Conservation (phyloP, 768 basidiomycete genomes). For the Tylopilus felleus region DNA sequence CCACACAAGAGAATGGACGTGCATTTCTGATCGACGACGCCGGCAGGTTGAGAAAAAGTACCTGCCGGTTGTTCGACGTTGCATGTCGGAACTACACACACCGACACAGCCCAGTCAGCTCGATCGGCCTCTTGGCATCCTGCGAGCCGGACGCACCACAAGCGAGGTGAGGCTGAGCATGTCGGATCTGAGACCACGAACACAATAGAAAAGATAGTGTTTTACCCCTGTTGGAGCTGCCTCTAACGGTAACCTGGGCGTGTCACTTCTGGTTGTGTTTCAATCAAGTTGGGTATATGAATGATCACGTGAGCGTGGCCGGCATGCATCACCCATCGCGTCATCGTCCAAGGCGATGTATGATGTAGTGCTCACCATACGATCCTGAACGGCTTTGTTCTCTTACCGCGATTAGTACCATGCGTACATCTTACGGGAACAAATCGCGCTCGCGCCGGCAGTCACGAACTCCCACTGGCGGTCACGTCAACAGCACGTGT, state of each 20-base stretch:
- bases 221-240: neutral
- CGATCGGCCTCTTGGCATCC: neutral
- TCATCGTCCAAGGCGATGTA: neutral
- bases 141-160: neutral
- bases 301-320: neutral
- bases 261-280: neutral
- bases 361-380: neutral
- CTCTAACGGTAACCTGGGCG: neutral
- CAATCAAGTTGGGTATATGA: neutral
- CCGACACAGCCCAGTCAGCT: conserved; percentile 7
- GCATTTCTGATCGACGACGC: neutral
- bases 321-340: neutral
- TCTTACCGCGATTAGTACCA: neutral
- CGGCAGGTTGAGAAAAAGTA: neutral
- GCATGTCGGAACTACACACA: neutral
- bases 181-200: neutral
- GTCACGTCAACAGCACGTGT: neutral
- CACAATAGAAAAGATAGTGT: neutral
- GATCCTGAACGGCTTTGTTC: neutral
- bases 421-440: neutral
- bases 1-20: neutral
- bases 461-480: too few relatives aligned
- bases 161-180: neutral
- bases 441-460: neutral
- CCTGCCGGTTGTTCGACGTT: neutral